Conservation (phyloP, 2,329 filamentous ascomycete genomes). For the Fusarium algeriense region DNA sequence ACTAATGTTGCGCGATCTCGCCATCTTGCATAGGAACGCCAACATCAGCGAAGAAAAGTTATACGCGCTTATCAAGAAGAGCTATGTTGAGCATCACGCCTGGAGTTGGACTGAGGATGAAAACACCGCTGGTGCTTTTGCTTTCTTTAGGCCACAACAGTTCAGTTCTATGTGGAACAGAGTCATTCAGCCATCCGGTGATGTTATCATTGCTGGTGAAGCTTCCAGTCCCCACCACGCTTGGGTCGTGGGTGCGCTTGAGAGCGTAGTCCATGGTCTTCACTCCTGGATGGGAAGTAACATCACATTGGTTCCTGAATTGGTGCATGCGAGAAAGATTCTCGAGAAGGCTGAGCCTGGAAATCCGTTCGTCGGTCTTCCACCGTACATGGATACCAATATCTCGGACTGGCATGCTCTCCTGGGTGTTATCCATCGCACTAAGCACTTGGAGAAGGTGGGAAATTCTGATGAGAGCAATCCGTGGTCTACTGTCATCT, state of each 20-base stretch:
- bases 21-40: background rate
- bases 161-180: slow-evolving; percentile 21
- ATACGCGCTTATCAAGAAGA: slow-evolving; percentile 3
- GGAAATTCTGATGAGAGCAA: background rate
- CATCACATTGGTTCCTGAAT: background rate
- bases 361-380: slow-evolving; percentile 8
- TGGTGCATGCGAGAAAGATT: slow-evolving; percentile 1
- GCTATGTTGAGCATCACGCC: slow-evolving; percentile 10
- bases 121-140: slow-evolving; percentile 25
- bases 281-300: slow-evolving; percentile 15
- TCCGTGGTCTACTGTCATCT: background rate
- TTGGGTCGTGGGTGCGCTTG: slow-evolving; percentile 15
- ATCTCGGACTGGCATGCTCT: slow-evolving; percentile 8
- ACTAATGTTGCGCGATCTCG: background rate
- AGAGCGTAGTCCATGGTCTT: slow-evolving; percentile 8
- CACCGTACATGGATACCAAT: slow-evolving; percentile 1
- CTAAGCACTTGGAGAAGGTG: background rate
- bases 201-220: slow-evolving; percentile 25
- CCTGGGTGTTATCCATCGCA: background rate
- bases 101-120: slow-evolving; percentile 2
- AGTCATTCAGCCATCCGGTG: slow-evolving; percentile 21
- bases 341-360: background rate
- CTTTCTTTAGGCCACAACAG: slow-evolving; percentile 22
- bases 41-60: background rate
- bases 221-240: slow-evolving; percentile 16